These are phyloP conservation scores for Erodium maritimum DNA, from an alignment of 345 rosid species.

Conservation along the genomic window DNA sequence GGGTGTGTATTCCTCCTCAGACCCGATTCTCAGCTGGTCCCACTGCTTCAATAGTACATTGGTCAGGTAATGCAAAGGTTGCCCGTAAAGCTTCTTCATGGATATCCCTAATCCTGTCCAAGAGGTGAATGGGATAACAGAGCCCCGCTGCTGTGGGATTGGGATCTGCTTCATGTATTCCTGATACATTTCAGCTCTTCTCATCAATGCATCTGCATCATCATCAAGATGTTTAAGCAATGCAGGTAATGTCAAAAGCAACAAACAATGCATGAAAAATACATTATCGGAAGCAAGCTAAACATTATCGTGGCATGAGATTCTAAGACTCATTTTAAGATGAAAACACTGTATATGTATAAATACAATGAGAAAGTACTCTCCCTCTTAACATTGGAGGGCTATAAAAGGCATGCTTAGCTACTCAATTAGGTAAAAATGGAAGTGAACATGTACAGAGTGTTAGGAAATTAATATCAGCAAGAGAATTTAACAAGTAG, in stretches of 20 bases:
- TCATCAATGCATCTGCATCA: slow-evolving; percentile 27
- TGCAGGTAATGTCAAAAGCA: neutral
- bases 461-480: neutral
- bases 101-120: slow-evolving; percentile 77
- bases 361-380: no score
- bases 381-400: no score
- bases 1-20: slow-evolving; percentile 35
- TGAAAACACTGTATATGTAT: neutral
- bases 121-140: slow-evolving; percentile 60
- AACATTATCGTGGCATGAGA: neutral
- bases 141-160: slow-evolving; percentile 49
- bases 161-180: slow-evolving; percentile 66
- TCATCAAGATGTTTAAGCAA: neutral
- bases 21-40: slow-evolving; percentile 54
- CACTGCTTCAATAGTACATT: slow-evolving; percentile 50
- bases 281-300: neutral
- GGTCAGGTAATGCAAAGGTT: slow-evolving; percentile 88
- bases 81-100: slow-evolving; percentile 55
- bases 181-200: slow-evolving; percentile 69
- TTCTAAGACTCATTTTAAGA: neutral
- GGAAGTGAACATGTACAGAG: neutral
- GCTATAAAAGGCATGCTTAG: neutral
- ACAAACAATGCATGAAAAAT: no score
- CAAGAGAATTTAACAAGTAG: neutral
- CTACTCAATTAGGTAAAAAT: neutral